Evolutionary conservation across 495 filamentous ascomycete species (phyloP).

Genomic region (Aspergillus biplanus): DNA sequence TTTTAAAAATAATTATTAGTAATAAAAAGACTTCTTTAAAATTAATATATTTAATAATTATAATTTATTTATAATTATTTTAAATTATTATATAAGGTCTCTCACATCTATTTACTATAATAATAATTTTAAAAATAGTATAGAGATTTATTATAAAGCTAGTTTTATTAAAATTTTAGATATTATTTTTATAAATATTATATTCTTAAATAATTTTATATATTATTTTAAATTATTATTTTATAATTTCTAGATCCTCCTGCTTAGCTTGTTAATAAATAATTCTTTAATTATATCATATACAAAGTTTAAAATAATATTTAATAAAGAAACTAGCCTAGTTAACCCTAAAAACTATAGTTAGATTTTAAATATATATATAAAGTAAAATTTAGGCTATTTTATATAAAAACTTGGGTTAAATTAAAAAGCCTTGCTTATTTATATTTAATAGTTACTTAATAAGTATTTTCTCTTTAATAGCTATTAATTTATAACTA

Average conservation of each 20-base stretch:
- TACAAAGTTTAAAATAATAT: no score
- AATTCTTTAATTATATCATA: constrained; percentile 8
- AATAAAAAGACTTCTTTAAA: no score
- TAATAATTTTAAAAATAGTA: constrained; percentile 13
- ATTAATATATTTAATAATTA: constrained; percentile 8
- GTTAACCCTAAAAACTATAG: constrained; percentile 9
- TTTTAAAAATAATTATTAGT: constrained; percentile 15
- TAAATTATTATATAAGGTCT: no score
- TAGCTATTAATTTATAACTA: constrained; percentile 15
- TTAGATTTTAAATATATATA: neutral
- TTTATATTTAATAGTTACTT: constrained; percentile 21
- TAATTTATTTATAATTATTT: no score
- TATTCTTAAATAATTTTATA: constrained; percentile 7
- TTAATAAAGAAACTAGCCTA: constrained; percentile 12
- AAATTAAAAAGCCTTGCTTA: constrained; percentile 19
- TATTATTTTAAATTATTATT: constrained; percentile 16
- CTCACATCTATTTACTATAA: no score
- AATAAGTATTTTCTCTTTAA: constrained; percentile 16
- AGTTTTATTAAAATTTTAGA: constrained; percentile 21
- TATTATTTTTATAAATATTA: no score
- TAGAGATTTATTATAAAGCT: constrained; percentile 16
- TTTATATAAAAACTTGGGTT: constrained; percentile 17
- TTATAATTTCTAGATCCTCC: constrained; percentile 13
- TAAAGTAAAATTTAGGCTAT: constrained; percentile 18
- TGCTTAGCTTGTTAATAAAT: constrained; percentile 12